Base-by-base conservation (phyloP, 169 alveolate genomes). In the Blepharisma undulans region DNA sequence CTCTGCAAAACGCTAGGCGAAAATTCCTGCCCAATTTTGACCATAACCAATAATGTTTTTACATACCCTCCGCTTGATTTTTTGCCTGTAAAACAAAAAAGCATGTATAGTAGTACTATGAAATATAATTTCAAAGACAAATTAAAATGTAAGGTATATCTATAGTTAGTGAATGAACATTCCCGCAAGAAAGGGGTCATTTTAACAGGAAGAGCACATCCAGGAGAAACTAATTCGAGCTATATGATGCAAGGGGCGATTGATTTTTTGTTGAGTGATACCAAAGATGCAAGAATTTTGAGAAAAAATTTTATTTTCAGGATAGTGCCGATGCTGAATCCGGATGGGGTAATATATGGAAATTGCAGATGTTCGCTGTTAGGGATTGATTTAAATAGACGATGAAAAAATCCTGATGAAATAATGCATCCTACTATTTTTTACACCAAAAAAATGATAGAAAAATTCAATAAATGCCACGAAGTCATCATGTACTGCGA, bases 341-440 rank as follows among this genome's bases (percentile, higher is more conserved):
- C 97, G 0, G 99, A 98, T 91, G 99, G 99, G 7, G 99, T 97
- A 4, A 93, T 98, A 18, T 94, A 94, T 61, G 99, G 99, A 4
- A 98, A 98, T 93, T 95, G 97, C 48, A 87, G 99, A 78, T 95
- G 98, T 33, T 94, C 97, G 2, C 79, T 98, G 33, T 87, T 96
- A 12, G 99, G 99, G 7, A 95, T 94, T 32, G 99, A 97, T 91
- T 88, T 96, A 84, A 97, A 97, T 81, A 92, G 99, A 30, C 86
- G 96, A 30, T 97, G 98, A 97, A 90, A 92, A 19, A 89, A 90
- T 34, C 98, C 99, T 0, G 93, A 96, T 90, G 87, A 88, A 72
- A 87, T 76, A 88, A 80, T 95, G 85, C 97, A 96, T 79, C 99
- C 98, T 19, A 96, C 97, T 32, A 92, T 97, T 22, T 96, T 34